A percentile compares a stretch with the other conserved stretches of the same genome.
phyloP scores from a whole-genome alignment of 768 basidiomycete genomes.

The Clathrus columnatus region DNA sequence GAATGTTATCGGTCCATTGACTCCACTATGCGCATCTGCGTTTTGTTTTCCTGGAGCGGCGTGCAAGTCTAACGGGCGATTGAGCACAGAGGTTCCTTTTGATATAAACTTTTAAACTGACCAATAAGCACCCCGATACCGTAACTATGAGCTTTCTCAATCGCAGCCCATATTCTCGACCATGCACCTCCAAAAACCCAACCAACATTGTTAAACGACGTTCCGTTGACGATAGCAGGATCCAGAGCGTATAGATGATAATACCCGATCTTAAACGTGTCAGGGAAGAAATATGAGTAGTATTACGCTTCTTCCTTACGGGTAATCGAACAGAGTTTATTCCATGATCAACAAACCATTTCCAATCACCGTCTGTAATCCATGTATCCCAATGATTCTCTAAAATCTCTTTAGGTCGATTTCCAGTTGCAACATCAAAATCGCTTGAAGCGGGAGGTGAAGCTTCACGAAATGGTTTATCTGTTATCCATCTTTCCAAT shows the following conservation, averaged over 20 bases:
- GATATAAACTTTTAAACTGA: constrained; percentile 20
- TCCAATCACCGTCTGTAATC: constrained; percentile 46
- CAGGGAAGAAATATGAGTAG: not conserved
- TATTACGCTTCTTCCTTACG: constrained; percentile 27
- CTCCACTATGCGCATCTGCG: constrained; percentile 55
- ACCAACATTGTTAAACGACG: constrained; percentile 50
- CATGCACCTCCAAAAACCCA: constrained; percentile 57
- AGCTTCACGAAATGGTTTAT: constrained; percentile 48
- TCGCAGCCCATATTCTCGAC: constrained; percentile 49
- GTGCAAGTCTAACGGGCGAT: constrained; percentile 47
- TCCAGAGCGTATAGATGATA: constrained; percentile 61
- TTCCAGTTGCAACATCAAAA: constrained; percentile 56
- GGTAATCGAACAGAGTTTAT: constrained; percentile 56
- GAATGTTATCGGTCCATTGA: constrained; percentile 42
- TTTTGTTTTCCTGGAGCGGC: constrained; percentile 74
- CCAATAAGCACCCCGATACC: constrained; percentile 71
- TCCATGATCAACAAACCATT: constrained; percentile 43
- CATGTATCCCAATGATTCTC: constrained; percentile 45
- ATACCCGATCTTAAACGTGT: constrained; percentile 49
- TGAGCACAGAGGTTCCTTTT: not conserved
- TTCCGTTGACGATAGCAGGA: constrained; percentile 47
- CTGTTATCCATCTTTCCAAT: constrained; percentile 68
- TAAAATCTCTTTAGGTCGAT: constrained; percentile 32
- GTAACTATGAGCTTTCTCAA: constrained; percentile 44
- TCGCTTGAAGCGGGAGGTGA: constrained; percentile 40